Percentiles rank a stretch among this genome's conserved stretches.
phyloP scores from a whole-genome alignment of 2,329 filamentous ascomycete genomes.

The Escovopsis sp. region DNA sequence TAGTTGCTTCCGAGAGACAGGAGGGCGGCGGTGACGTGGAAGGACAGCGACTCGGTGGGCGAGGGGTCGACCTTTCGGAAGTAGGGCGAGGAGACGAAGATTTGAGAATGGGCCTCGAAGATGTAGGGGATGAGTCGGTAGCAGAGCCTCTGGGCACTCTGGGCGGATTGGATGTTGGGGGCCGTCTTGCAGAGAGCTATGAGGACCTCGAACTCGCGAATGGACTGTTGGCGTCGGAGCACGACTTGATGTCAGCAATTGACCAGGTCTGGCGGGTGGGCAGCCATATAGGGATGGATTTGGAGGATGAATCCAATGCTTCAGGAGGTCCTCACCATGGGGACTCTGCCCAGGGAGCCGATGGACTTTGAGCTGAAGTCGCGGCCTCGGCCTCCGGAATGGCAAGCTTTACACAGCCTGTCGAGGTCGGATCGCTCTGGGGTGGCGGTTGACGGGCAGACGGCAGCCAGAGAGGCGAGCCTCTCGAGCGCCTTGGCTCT shows the following conservation, averaged over 20 bases:
- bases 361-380: slow-evolving; percentile 23
- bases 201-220: slow-evolving; percentile 83
- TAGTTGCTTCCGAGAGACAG: slow-evolving; percentile 68
- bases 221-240: slow-evolving; percentile 40
- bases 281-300: too few species aligned
- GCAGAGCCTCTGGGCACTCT: slow-evolving; percentile 66
- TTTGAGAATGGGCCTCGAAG: slow-evolving; percentile 67
- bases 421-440: slow-evolving; percentile 49
- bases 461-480: slow-evolving; percentile 47
- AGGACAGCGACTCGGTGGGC: slow-evolving; percentile 73
- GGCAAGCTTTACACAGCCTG: slow-evolving; percentile 43
- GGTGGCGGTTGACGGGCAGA: too few species aligned
- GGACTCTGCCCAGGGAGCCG: slow-evolving; percentile 35
- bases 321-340: slow-evolving; percentile 37
- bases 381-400: slow-evolving; percentile 28
- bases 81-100: slow-evolving; percentile 65
- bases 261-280: background rate
- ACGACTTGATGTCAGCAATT: background rate
- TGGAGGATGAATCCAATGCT: too few species aligned
- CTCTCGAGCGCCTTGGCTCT: slow-evolving; percentile 49
- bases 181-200: slow-evolving; percentile 85
- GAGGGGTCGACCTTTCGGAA: slow-evolving; percentile 74
- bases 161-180: slow-evolving; percentile 52
- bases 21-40: slow-evolving; percentile 64
- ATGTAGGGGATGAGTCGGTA: slow-evolving; percentile 72